These are phyloP conservation scores for Davidsoniella neocaledoniae DNA, from an alignment of 2,329 filamentous ascomycete genomes.

Conservation along the genomic window DNA sequence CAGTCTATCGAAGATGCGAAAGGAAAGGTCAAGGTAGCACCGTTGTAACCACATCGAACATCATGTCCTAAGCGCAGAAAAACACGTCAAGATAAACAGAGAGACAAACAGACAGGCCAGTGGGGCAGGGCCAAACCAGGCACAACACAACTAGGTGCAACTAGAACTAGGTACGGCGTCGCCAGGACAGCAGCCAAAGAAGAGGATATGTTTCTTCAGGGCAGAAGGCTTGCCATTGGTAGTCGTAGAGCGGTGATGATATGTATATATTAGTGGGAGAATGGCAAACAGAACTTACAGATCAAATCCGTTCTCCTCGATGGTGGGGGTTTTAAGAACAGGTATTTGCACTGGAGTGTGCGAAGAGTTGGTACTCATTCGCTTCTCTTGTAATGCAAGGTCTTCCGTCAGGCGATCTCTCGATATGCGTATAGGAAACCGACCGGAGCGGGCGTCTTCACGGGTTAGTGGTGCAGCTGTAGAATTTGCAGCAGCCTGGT, in stretches of 20 bases:
- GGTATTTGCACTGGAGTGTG: background rate
- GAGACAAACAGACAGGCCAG: too few relatives aligned
- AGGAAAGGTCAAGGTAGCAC: too few relatives aligned
- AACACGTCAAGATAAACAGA: too few relatives aligned
- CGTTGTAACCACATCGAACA: too few relatives aligned
- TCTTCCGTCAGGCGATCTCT: constrained; percentile 6
- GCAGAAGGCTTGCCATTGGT: background rate
- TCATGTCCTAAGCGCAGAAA: too few relatives aligned
- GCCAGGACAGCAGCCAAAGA: background rate
- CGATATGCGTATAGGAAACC: constrained; percentile 10
- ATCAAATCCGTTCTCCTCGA: constrained; percentile 4
- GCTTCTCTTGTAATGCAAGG: constrained; percentile 3
- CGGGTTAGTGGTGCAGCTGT: background rate
- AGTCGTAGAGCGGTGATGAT: background rate
- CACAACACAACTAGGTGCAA: too few relatives aligned
- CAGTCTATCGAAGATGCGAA: too few relatives aligned
- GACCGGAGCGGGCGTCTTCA: constrained; percentile 7
- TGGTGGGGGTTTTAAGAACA: constrained; percentile 1
- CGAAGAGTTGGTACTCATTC: constrained; percentile 1
- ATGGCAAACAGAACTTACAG: constrained; percentile 9
- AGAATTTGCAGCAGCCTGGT: background rate
- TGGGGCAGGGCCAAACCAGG: too few relatives aligned
- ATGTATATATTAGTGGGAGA: background rate
- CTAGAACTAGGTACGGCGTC: background rate
- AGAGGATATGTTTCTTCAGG: background rate